Conservation (phyloP, 352 stramenopile genomes). For the Phytopythium sindhum region DNA sequence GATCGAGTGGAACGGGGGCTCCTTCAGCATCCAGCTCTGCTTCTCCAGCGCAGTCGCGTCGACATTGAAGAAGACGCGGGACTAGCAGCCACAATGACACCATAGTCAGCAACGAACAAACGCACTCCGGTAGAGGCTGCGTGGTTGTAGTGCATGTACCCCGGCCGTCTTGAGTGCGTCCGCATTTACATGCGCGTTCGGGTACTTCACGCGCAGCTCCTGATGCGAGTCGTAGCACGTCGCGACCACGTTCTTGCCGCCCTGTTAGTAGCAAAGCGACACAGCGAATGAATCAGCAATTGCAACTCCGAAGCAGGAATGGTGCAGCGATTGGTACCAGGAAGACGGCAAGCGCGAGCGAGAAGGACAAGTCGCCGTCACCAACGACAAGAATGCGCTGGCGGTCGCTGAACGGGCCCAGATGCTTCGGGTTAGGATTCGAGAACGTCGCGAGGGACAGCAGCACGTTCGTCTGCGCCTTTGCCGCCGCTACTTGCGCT, state of each 20-base stretch:
- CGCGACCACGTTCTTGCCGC: constrained; percentile 59
- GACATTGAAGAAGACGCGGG: constrained; percentile 60
- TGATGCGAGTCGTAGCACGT: constrained; percentile 75
- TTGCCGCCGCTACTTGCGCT: constrained; percentile 21
- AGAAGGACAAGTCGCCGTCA: constrained; percentile 87
- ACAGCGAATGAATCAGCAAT: background rate
- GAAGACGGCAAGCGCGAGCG: constrained; percentile 66
- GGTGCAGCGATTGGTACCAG: constrained; percentile 25
- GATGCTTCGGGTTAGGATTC: constrained; percentile 81
- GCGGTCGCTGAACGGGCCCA: constrained; percentile 71
- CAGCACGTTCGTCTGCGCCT: constrained; percentile 66
- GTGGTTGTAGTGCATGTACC: constrained; percentile 20
- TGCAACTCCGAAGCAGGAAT: background rate
- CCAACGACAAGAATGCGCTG: constrained; percentile 79
- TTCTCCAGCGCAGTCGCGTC: constrained; percentile 66
- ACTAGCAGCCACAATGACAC: constrained; percentile 19
- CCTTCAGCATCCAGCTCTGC: constrained; percentile 41
- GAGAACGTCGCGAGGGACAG: constrained; percentile 64
- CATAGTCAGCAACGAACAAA: background rate
- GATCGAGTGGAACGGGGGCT: constrained; percentile 57
- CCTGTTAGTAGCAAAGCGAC: constrained; percentile 19
- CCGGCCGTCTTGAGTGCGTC: constrained; percentile 70
- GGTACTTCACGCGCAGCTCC: constrained; percentile 73
- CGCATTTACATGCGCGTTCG: constrained; percentile 58
- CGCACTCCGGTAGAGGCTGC: background rate